Conservation (phyloP, 805 yeast species). For the Wickerhamomyces canadensis region DNA sequence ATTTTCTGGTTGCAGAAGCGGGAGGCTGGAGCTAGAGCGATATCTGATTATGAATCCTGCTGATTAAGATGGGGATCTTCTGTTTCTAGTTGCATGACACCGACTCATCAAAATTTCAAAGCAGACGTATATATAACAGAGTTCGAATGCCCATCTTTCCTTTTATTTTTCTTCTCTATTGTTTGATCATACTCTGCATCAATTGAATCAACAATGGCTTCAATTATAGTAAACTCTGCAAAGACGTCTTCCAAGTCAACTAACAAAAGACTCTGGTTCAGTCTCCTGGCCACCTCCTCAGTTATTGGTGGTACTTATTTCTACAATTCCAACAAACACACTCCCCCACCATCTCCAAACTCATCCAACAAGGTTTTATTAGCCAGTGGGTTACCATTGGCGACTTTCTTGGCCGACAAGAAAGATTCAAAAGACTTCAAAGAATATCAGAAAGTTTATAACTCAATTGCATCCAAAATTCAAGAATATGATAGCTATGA, state of each 20-base stretch:
- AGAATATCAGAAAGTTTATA: slow-evolving; percentile 64
- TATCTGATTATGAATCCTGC: too few relatives aligned
- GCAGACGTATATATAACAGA: too few relatives aligned
- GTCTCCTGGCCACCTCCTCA: not conserved
- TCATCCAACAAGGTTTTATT: not conserved
- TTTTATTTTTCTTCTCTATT: too few relatives aligned
- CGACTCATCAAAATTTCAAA: too few relatives aligned
- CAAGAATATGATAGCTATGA: slow-evolving; percentile 55
- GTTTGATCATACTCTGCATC: not conserved
- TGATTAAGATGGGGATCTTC: too few relatives aligned
- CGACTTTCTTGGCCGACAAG: not conserved
- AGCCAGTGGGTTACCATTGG: not conserved
- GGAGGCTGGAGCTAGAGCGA: too few relatives aligned
- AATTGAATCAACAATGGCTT: not conserved
- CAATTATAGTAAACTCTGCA: not conserved
- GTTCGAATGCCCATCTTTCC: too few relatives aligned
- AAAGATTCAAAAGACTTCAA: slow-evolving; percentile 7
- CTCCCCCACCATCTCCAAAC: not conserved
- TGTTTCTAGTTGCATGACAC: too few relatives aligned
- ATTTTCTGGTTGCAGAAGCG: too few relatives aligned
- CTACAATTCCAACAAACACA: not conserved
- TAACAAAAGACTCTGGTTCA: not conserved
- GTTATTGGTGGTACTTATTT: slow-evolving; percentile 1
- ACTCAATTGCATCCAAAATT: slow-evolving; percentile 62
- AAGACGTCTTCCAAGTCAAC: not conserved